Evolutionary conservation across 495 filamentous ascomycete genomes (phyloP).

Genomic region (Rhypophila decipiens): DNA sequence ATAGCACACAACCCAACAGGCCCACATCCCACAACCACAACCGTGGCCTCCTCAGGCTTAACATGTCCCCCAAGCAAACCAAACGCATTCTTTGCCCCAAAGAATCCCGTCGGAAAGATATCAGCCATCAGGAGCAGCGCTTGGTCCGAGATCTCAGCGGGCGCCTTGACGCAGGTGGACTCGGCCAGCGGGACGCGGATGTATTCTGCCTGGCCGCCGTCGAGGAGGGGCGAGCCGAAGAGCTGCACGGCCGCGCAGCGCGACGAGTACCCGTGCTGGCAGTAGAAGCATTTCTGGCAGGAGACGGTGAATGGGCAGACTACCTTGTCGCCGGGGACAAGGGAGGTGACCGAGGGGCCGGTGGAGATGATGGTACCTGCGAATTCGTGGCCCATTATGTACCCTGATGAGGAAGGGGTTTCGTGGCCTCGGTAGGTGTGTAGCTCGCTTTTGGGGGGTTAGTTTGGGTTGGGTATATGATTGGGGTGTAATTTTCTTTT

Average conservation of each 20-base stretch:
- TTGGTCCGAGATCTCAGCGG: constrained; percentile 67
- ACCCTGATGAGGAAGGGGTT: constrained; percentile 46
- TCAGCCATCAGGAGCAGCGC: constrained; percentile 85
- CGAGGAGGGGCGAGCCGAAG: constrained; percentile 67
- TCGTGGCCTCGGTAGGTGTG: constrained; percentile 79
- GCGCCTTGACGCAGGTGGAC: constrained; percentile 71
- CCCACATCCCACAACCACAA: constrained; percentile 83
- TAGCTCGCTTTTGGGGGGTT: constrained; percentile 57
- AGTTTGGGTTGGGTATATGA: neutral
- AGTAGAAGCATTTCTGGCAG: constrained; percentile 88
- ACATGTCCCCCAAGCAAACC: constrained; percentile 49
- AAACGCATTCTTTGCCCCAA: constrained; percentile 81
- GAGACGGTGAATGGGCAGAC: constrained; percentile 83
- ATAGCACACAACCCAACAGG: constrained; percentile 85
- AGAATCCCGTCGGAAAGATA: constrained; percentile 84
- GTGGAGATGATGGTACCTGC: constrained; percentile 66
- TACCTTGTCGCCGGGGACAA: constrained; percentile 70
- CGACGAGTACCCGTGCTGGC: constrained; percentile 71
- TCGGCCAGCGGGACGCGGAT: constrained; percentile 83
- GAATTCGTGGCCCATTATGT: constrained; percentile 72
- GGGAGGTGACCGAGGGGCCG: constrained; percentile 59
- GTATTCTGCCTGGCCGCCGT: constrained; percentile 89
- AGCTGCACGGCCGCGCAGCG: constrained; percentile 70
- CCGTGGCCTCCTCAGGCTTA: constrained; percentile 61
- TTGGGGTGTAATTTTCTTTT: neutral